Base-by-base conservation (phyloP, 345 rosid species). In the Bruguiera gymnorhiza region DNA sequence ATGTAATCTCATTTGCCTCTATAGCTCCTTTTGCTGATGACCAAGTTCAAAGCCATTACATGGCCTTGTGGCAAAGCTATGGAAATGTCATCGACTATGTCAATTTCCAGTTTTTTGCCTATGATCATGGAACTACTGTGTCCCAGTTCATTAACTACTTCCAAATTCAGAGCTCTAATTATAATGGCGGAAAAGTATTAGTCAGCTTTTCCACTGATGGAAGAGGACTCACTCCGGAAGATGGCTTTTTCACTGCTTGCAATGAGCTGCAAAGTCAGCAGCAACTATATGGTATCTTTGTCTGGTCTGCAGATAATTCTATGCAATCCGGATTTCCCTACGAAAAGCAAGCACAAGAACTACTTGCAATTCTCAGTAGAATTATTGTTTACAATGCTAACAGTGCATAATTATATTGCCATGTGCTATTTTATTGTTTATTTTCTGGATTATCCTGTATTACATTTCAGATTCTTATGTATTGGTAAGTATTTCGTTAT, bases 281-380 rank as follows among this genome's bases (percentile, higher is more conserved):
- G 18, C 66, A 77, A 57, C 79, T 81, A 6, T 73, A 77, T 29
- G 85, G 82, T 26, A 79, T 84, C 63, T 81, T 81, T 60, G 34
- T 70, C 29, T 81, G 83, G 83, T 81, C 65, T n/a, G 87, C 84
- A 11, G 83, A 83, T 67, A 81, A 83, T 27, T 81, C 84, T 8
- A 64, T 51, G 52, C 23, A 55, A n/a, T 66, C 56, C 18, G 66
- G 62, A 23, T 83, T 76, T 37, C 66, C 32, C 23, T 71, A 76
- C 7, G 87, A 83, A 71, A 81, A 71, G 59, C 67, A 69, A 67
- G 76, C 84, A 1, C 83, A 76, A 51, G 74, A 64, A 34, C 68
- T 79, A 39, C 74, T 78, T 30, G 78, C 79, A 11, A 24, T 51
- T 43, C 75, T 5, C 79, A 73, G 63, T 72, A 79, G 48, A 56